Evolutionary conservation across 192 early-diverging fungal species (phyloP).

Genomic region (Backusella tarrabulga): DNA sequence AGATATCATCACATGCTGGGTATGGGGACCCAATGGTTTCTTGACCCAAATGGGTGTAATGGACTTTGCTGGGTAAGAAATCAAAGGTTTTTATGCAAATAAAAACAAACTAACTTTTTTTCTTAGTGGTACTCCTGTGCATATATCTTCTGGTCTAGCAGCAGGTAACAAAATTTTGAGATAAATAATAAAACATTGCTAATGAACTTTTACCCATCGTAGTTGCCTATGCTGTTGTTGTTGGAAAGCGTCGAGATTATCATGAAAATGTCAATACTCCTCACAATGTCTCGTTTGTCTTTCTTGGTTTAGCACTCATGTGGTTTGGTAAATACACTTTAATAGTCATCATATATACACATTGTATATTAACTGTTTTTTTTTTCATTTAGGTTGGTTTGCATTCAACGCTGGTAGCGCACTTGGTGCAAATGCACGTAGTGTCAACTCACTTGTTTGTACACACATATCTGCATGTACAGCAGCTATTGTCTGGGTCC

Average conservation of each 20-base stretch:
- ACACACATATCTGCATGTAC: conserved; percentile 74
- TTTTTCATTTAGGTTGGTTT: conserved; percentile 65
- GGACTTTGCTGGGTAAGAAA: conserved; percentile 74
- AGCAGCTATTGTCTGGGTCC: conserved; percentile 72
- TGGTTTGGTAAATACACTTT: conserved; percentile 79
- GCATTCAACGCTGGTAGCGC: conserved; percentile 87
- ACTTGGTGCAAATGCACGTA: conserved; percentile 64
- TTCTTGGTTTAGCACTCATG: conserved; percentile 77
- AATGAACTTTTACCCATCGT: neutral
- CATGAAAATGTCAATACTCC: conserved; percentile 70
- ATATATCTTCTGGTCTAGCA: conserved; percentile 76
- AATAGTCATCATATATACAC: conserved; percentile 27
- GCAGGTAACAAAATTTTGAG: conserved; percentile 31
- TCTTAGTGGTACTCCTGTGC: conserved; percentile 73
- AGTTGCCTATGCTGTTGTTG: conserved; percentile 79
- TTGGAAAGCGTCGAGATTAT: conserved; percentile 77
- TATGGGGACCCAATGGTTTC: conserved; percentile 84
- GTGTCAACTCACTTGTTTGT: conserved; percentile 72
- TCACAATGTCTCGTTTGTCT: conserved; percentile 81
- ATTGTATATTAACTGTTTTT: neutral
- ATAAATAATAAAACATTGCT: neutral
- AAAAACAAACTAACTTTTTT: neutral
- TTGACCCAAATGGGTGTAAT: conserved; percentile 68
- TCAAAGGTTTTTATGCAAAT: neutral
- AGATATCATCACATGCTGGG: conserved; percentile 77